Percentiles rank a stretch among this genome's conserved stretches.
phyloP scores from a whole-genome alignment of 345 rosid genomes.

The Eucalyptus marginata region DNA sequence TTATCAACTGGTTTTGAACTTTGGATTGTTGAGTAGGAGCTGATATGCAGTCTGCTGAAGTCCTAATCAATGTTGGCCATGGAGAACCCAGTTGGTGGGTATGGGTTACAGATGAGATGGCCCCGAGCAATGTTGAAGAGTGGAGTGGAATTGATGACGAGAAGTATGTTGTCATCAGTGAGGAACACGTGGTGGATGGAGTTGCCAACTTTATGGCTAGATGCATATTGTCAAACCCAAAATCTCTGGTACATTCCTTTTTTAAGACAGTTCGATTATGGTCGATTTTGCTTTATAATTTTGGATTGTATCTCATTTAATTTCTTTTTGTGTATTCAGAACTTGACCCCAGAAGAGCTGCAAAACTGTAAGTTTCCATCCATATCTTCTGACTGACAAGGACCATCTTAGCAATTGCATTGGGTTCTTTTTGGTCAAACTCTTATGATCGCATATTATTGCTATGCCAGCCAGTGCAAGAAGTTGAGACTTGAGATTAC shows the following conservation, averaged over 20 bases:
- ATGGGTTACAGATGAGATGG: conserved; percentile 89
- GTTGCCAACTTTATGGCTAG: conserved; percentile 92
- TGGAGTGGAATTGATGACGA: conserved; percentile 72
- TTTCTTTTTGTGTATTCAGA: conserved; percentile 34
- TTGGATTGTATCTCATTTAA: background rate
- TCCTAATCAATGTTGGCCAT: conserved; percentile 49
- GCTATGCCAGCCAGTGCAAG: background rate
- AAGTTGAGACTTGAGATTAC: background rate
- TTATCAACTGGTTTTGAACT: background rate
- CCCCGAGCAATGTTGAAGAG: conserved; percentile 65
- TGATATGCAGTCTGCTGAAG: conserved; percentile 57
- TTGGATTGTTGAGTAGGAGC: conserved; percentile 21
- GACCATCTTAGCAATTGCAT: background rate
- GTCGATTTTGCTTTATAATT: background rate
- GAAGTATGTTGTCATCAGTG: conserved; percentile 54
- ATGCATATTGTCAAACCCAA: conserved; percentile 75
- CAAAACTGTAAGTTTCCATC: conserved; percentile 53
- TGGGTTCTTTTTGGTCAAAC: background rate
- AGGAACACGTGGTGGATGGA: conserved; percentile 84
- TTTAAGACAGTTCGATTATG: background rate
- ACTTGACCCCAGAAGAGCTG: conserved; percentile 63
- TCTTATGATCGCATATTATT: background rate
- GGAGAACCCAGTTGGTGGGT: conserved; percentile 98
- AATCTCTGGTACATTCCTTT: conserved; percentile 37
- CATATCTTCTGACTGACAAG: background rate